Conservation (phyloP, 2,329 filamentous ascomycete species). For the Metarhizium guizhouense region DNA sequence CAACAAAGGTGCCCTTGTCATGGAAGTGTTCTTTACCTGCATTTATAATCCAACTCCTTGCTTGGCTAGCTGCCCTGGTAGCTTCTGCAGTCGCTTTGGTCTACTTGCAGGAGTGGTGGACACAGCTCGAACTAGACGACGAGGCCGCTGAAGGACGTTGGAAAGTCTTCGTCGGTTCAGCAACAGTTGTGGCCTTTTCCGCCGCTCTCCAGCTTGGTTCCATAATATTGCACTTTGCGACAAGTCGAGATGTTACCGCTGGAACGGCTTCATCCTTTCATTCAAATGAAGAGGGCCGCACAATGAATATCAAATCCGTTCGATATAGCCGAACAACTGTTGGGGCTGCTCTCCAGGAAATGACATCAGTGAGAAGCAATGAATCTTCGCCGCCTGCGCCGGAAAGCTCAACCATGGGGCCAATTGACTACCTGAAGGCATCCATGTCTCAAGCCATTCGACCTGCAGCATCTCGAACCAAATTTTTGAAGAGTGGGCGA, state of each 20-base stretch:
- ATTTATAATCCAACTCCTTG: constrained; percentile 23
- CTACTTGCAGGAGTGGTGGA: constrained; percentile 19
- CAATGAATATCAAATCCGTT: constrained; percentile 39
- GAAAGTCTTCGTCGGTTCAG: constrained; percentile 33
- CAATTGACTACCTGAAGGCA: constrained; percentile 21
- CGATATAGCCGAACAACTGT: constrained; percentile 39
- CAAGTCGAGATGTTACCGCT: constrained; percentile 21
- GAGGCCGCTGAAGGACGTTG: constrained; percentile 6
- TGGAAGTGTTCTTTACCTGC: constrained; percentile 15
- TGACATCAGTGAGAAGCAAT: constrained; percentile 25
- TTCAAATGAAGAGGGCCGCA: constrained; percentile 15
- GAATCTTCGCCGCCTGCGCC: constrained; percentile 35
- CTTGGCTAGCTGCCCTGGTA: constrained; percentile 29
- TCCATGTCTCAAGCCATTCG: constrained; percentile 38
- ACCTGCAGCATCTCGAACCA: constrained; percentile 48
- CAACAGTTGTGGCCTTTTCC: constrained; percentile 35
- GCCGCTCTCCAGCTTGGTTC: constrained; percentile 41
- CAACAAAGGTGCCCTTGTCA: constrained; percentile 15
- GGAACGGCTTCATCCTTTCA: constrained; percentile 16
- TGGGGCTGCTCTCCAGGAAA: constrained; percentile 21
- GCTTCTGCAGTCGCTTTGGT: constrained; percentile 30
- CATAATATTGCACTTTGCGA: constrained; percentile 34
- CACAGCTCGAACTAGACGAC: neutral
- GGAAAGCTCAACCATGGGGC: constrained; percentile 15
- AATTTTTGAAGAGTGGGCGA: constrained; percentile 37